Base-by-base conservation (phyloP, 2,329 filamentous ascomycete species). In the Tolypocladium guangdongense region DNA sequence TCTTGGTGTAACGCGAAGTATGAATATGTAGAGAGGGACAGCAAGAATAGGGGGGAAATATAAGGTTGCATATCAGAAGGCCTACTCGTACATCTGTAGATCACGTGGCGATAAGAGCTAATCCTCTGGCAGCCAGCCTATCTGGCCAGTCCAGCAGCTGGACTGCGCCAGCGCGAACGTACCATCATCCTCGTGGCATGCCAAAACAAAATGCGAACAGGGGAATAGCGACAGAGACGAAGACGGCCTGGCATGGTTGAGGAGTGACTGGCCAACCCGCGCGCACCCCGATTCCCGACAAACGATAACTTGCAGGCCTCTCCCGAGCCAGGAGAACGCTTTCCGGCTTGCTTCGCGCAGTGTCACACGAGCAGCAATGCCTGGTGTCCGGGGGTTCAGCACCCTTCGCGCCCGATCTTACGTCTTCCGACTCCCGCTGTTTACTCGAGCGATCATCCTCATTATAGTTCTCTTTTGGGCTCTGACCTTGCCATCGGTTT, bases 391-490 rank as follows among this genome's bases (percentile, higher is more conserved):
- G 51, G 63, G 61, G 54, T 85, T 95, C 70, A 91, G 84, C 70
- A 82, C 86, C 35, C 70, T 78, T 56, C 83, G 89, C 60, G 78
- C 90, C 62, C 86, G 89, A 59, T 88, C 88, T 10, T 96, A 95
- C 68, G 64, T 95, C 59, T 76, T 88, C 56, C 85, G 90, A 49
- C 77, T 97, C n/a, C 92, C 93, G 37, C 76, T 97, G 1, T 90
- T 93, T 66, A 96, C 93, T 30, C 83, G 91, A 50, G 69, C 79
- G 20, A 78, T 90, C 16, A 67, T 90, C 22, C 63, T 83, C 4
- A 70, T 84, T 46, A 87, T 95, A 54, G 64, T 87, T 35, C 57
- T 55, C 4, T 59, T 67, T 45, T 95, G 86, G 82, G 62, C 89
- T 37, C 74, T 85, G 7, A 78, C 84, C 46, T 67, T 91, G 39